Base-by-base conservation (phyloP, 2,329 filamentous ascomycete species). In the Zymoseptoria brevis region DNA sequence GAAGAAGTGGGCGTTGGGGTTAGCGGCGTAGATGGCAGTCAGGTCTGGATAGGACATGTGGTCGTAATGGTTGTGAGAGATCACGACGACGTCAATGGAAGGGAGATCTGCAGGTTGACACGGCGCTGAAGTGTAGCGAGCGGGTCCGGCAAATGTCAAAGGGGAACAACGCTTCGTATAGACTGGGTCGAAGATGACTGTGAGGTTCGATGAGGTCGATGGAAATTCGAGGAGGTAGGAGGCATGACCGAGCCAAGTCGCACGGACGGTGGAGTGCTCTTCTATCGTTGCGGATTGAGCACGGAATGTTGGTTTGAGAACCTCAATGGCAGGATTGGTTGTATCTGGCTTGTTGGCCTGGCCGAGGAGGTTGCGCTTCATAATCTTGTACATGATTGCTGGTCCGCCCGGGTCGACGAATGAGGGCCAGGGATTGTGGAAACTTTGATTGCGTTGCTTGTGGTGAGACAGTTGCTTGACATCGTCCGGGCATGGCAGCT, bases 171-270 rank as follows among this genome's bases (percentile, higher is more conserved):
- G 85, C 63, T 90, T 85, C 72, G 93, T 90, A 66, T 96, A 96
- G 35, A 96, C 92, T 1, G 93, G 93, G 70, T 96, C 93, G 72
- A 96, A 96, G 3, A 97, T 83, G 3, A 96, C 90, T 57, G 93
- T 86, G 56, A 97, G 79, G 0, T 93, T 93, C 13, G 35, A 16
- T 11, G 35, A 45, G 13, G 35, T 45, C 13, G 83, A 82, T 1
- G 91, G 90, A 68, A 92, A 96, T 74, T 96, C 93, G 66, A 96
- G 84, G 69, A 90, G 92, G 77, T 91, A 96, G 77, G 91, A 96
- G 3, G 93, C 92, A 73, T 97, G 93, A 41, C 93, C 93, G 2
- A 97, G 84, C 93, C 93, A 96, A 49, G 93, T 97, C 35, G 92
- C 89, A 57, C 91, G 85, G 22, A 97, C 81, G 49, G 82, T 79